Base-by-base conservation (phyloP, 768 basidiomycete genomes). In the Agrocybe chaxingu region DNA sequence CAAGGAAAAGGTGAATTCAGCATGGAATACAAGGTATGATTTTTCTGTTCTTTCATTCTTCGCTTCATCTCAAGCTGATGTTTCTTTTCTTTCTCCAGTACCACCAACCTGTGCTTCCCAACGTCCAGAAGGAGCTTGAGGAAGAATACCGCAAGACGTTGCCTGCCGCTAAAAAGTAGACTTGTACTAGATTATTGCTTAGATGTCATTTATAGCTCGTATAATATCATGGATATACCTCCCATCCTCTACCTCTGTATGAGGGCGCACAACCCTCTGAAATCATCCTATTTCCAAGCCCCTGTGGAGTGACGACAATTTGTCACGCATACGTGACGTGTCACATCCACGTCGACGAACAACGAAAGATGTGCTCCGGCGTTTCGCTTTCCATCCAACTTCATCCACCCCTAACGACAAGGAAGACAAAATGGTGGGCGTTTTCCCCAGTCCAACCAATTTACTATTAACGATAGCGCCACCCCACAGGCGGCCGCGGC, bases 1-100 rank as follows among this genome's bases (percentile, higher is more conserved):
- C 97, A 98, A 70, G 97, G 96, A 62, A 98, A 99, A 75, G 94
- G 93, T 59, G 86, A 89, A 72, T 89, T 85, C 55, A 84, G 79
- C 59, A 88, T 85, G 84, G 84, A 85, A 58, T 85, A 83, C 63
- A 90, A 90, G 77, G 85, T 84, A 60, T 50, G 72, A 67, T 30
- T 19, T 42, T n/a, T 45, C 39, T 37, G 13, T 47, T 45, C 31
- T 43, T 48, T 6, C 10, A 38, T 43, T 31, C 32, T 52, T n/a
- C 19, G 51, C 12, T 30, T 19, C 45, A 43, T 45, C 11, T 46
- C 29, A 48, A 34, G 24, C 33, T 48, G 16, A 38, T 43, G n/a
- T 36, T 56, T 19, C 47, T 30, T 47, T 45, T 34, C 12, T 6
- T 39, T 45, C 33, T 56, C 43, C 42, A 12, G 6, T 39, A 91